phyloP scores from a whole-genome alignment of 495 filamentous ascomycete species.

The Cenococcum geophilum region DNA sequence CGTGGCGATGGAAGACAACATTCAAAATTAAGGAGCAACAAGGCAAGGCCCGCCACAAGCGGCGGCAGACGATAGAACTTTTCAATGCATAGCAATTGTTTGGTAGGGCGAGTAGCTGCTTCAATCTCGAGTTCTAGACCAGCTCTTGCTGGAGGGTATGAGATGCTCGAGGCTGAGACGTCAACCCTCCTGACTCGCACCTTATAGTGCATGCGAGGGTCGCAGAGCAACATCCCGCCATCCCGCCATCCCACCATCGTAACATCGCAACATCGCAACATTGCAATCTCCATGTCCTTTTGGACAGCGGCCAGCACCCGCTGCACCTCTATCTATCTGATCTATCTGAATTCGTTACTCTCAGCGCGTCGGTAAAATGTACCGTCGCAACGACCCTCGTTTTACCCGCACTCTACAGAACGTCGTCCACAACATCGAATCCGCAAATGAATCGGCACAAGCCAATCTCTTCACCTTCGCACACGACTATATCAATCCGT shows the following conservation, averaged over 20 bases:
- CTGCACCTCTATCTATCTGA: slow-evolving; percentile 5
- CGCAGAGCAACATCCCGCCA: background rate
- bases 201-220: too few species aligned
- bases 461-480: slow-evolving; percentile 82
- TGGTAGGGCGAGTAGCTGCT: too few species aligned
- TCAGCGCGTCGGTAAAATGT: slow-evolving; percentile 36
- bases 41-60: too few species aligned
- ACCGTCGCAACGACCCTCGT: slow-evolving; percentile 75
- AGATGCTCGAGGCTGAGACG: background rate
- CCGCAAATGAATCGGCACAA: slow-evolving; percentile 85
- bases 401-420: slow-evolving; percentile 91
- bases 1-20: too few species aligned
- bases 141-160: background rate
- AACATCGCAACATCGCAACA: background rate
- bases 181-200: background rate
- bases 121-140: background rate
- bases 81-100: too few species aligned
- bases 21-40: too few species aligned
- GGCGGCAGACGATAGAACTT: too few species aligned
- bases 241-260: background rate
- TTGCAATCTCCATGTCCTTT: slow-evolving; percentile 17
- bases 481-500: slow-evolving; percentile 78
- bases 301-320: slow-evolving; percentile 14
- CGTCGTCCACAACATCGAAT: slow-evolving; percentile 84
- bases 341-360: background rate